Base-by-base conservation (phyloP, 129 eudicot genomes). In the Logfia minima region DNA sequence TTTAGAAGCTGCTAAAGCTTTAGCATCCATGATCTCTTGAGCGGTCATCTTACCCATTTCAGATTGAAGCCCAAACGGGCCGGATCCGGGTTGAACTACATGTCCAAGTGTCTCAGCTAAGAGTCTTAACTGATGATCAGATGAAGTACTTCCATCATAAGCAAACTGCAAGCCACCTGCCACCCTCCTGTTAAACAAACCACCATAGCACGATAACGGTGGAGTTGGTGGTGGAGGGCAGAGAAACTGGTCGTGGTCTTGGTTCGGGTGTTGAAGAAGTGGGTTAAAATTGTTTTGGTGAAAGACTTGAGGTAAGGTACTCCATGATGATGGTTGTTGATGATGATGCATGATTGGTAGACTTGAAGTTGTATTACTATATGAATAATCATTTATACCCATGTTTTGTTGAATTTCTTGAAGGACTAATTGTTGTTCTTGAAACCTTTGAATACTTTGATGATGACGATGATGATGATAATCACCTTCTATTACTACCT, bases 21-120 rank as follows among this genome's bases (percentile, higher is more conserved):
- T 93, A 13, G 98, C 98, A 75, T 93, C 98, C 97, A 93, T 93
- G 26, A 93, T 89, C 75, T 93, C 98, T 70, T 93, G 98, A 63
- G 98, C 93, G 56, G 88, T 89, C 90, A 93, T 86, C 76, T 89
- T 91, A 75, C 85, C 87, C 62, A 93, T 80, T 39, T 93, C 98
- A 6, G 87, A 77, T 68, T 91, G 98, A 68, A 93, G 85, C 1
- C 92, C 90, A 70, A 93, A 90, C 53, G 96, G 95, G 74, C 77
- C 89, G 68, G 90, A 82, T 39, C 88, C 83, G 13, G 97, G 89
- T 39, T 86, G 93, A 48, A 69, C 88, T 63, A 87, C 88, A 60
- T 85, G 91, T 26, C 88, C 92, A 8, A 83, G 60, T 23, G 88
- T 77, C 68, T 89, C 93, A 0, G 96, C 76, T 23, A 90, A 34